Evolutionary conservation across 352 stramenopile genomes (phyloP).

Genomic region (Bremia lactucae): DNA sequence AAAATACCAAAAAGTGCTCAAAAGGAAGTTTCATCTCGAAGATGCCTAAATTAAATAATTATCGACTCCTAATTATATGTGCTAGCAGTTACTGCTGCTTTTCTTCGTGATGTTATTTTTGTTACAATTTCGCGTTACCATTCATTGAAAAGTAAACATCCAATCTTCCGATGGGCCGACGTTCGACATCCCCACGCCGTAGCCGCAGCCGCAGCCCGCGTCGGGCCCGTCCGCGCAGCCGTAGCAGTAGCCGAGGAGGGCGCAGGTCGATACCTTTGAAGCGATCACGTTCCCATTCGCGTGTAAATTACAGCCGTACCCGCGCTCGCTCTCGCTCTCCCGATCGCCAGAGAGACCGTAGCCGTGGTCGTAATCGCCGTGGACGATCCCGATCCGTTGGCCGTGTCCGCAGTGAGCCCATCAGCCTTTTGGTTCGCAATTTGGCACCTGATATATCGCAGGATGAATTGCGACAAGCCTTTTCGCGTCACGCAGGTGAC

Average conservation of each 20-base stretch:
- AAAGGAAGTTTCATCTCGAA: too few relatives aligned
- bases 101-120: too few relatives aligned
- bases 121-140: too few relatives aligned
- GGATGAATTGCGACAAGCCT: slow-evolving; percentile 37
- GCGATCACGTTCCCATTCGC: slow-evolving; percentile 30
- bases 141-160: too few relatives aligned
- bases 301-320: slow-evolving; percentile 13
- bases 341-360: slow-evolving; percentile 11
- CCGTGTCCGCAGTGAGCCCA: slow-evolving; percentile 12
- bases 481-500: slow-evolving; percentile 35
- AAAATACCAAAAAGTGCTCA: too few relatives aligned
- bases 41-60: too few relatives aligned
- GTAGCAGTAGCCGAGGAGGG: slow-evolving; percentile 24
- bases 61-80: too few relatives aligned
- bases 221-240: slow-evolving; percentile 20
- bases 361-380: slow-evolving; percentile 9
- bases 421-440: slow-evolving; percentile 48
- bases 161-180: slow-evolving; percentile 44
- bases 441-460: slow-evolving; percentile 22
- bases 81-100: too few relatives aligned
- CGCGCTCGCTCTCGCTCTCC: slow-evolving; percentile 29
- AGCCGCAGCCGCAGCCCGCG: slow-evolving; percentile 28
- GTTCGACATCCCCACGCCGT: slow-evolving; percentile 39
- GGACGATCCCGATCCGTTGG: slow-evolving; percentile 25
- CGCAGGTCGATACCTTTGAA: slow-evolving; percentile 13